Base-by-base conservation (phyloP, 164 flowering plant species). In the Kalanchoe fedtschenkoi region DNA sequence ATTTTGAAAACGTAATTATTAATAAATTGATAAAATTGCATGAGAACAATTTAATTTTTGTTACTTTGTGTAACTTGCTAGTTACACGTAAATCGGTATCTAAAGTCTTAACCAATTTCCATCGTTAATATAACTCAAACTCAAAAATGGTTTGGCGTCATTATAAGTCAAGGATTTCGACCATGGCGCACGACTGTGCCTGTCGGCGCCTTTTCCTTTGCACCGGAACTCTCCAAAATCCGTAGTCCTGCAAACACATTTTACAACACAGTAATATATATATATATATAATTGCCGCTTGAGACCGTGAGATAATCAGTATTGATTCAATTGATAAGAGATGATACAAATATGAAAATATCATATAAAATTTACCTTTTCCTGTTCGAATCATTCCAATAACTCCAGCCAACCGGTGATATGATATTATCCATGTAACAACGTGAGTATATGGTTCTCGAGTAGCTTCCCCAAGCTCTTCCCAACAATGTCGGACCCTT, bases 391-490 rank as follows among this genome's bases (percentile, higher is more conserved):
- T 62, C 35, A 41, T 77, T 72, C 95, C 91, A 86, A 70, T 89
- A 88, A 42, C 72, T 71, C 98, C 97, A 93, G 38, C 97, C 92
- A 15, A 30, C 1, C 0, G 87, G 89, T 46, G 32, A 65, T 30
- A 93, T 79, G 44, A 83, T 77, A 26, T 72, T 65, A 6, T 68
- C 82, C 6, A 93, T 62, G 41, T 70, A 22, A 55, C 88, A 81
- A 62, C 72, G 69, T 1, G 96, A 80, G 59, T 83, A 93, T 11
- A 88, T 46, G 1, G 67, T 46, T 61, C 83, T 74, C 33, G 99
- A 82, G 66, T 88, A 87, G 61, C 71, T 58, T 16, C 97, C 97
- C 97, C 96, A 93, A 7, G 96, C 92, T 80, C 99, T 76, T 47
- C 97, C 99, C 68, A 93, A 39, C 35, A 54, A 76, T 9, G 75